phyloP scores from a whole-genome alignment of 306 rosid species.

The Parietaria judaica region DNA sequence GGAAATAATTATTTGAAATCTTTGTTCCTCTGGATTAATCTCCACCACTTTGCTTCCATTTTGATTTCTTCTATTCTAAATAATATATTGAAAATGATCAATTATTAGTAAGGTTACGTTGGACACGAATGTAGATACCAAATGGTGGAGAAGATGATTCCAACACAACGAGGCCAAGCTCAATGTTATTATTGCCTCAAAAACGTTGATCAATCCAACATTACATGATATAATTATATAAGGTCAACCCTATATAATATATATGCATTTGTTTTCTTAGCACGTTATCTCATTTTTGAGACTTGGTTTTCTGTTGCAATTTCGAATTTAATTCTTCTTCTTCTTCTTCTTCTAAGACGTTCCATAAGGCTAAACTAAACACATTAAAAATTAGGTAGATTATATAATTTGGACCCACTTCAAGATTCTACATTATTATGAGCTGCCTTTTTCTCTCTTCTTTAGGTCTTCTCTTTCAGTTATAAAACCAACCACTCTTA shows the following conservation, averaged over 20 bases:
- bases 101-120: too few species aligned
- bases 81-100: background rate
- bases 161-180: background rate
- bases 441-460: slow-evolving; percentile 23
- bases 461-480: slow-evolving; percentile 26
- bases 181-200: slow-evolving; percentile 13
- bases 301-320: slow-evolving; percentile 40
- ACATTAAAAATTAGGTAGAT: background rate
- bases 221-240: too few species aligned
- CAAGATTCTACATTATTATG: slow-evolving; percentile 36
- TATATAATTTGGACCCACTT: slow-evolving; percentile 41
- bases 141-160: background rate
- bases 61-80: background rate
- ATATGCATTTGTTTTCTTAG: slow-evolving; percentile 12
- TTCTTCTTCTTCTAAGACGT: slow-evolving; percentile 15
- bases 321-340: slow-evolving; percentile 20
- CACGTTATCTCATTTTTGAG: slow-evolving; percentile 31
- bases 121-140: too few species aligned
- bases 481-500: slow-evolving; percentile 27
- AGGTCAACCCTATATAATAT: background rate
- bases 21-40: too few species aligned
- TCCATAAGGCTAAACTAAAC: slow-evolving; percentile 28
- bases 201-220: too few species aligned
- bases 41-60: too few species aligned
- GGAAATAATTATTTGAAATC: too few species aligned